Evolutionary conservation across 305 asterid genomes (phyloP), one percentile per base, ranked within the genome.

Genomic region (Fraxinus baroniana): DNA sequence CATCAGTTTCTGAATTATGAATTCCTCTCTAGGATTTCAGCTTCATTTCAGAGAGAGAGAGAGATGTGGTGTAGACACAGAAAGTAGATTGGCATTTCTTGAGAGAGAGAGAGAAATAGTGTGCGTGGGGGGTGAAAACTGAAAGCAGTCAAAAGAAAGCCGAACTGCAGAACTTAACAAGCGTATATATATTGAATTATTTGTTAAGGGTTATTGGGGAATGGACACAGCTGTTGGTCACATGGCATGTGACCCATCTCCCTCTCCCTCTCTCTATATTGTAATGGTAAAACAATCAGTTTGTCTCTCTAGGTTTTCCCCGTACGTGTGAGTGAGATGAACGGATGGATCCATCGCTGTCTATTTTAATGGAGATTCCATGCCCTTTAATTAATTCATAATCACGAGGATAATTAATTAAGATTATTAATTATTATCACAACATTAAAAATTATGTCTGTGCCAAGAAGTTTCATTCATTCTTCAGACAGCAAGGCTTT

Each of bases 171-270:
- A 85, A 41, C 92, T 91, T 90, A 82, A 90, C 86, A 86, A 84
- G 88, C 79, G 49, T 91, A 89, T 92, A 89, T 90, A 89, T 90
- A 90, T 46, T 84, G 78, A 83, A 78, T 79, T 83, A 77, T 82
- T 85, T 80, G 80, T 15, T 55, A 74, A 74, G 77, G 37, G 81
- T 26, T 32, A 71, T 76, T 74, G 86, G 86, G 85, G 85, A 85
- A 88, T 80, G 90, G 87, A 83, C 91, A 92, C 94, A 91, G 98
- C 97, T 93, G 98, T 83, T 86, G 84, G 82, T 90, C 97, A 95
- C 97, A 95, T 93, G 97, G 89, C 96, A 91, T 91, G 94, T 91
- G 92, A 91, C 95, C 90, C 92, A 80, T 72, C 33, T 73, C 46
- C 49, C 78, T 44, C 26, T 74, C 83, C 71, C 79, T 84, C 35